These are phyloP conservation scores for Syzygium oleosum DNA, from an alignment of 345 rosid genomes.

Conservation along the genomic window DNA sequence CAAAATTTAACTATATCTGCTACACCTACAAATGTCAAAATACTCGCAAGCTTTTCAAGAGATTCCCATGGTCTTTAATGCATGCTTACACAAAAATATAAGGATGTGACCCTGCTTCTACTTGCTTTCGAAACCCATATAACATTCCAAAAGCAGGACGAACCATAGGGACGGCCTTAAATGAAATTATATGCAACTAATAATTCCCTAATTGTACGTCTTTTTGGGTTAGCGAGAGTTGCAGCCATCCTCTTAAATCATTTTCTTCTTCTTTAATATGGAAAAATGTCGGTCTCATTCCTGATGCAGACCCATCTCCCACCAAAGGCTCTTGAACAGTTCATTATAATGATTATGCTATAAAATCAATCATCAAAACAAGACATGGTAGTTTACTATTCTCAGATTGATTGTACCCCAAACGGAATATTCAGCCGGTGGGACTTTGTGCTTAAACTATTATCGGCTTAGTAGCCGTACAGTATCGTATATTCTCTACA, in stretches of 20 bases:
- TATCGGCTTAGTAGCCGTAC: neutral
- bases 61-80: neutral
- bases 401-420: neutral
- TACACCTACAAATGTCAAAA: neutral
- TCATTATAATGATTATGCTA: neutral
- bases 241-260: neutral
- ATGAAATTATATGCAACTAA: neutral
- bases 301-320: neutral
- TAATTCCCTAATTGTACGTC: neutral
- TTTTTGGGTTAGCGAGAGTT: neutral
- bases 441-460: neutral
- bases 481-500: neutral
- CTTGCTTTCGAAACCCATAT: neutral
- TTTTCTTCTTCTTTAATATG: neutral
- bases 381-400: neutral
- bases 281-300: neutral
- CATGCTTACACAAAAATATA: neutral
- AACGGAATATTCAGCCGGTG: neutral
- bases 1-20: neutral
- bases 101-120: neutral
- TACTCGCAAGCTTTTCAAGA: neutral
- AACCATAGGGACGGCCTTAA: neutral
- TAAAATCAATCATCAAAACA: neutral
- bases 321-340: neutral
- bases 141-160: neutral